Evolutionary conservation across 208 protist species (phyloP), one percentile per base, ranked within the genome.

Genomic region (Phytomonas francai): DNA sequence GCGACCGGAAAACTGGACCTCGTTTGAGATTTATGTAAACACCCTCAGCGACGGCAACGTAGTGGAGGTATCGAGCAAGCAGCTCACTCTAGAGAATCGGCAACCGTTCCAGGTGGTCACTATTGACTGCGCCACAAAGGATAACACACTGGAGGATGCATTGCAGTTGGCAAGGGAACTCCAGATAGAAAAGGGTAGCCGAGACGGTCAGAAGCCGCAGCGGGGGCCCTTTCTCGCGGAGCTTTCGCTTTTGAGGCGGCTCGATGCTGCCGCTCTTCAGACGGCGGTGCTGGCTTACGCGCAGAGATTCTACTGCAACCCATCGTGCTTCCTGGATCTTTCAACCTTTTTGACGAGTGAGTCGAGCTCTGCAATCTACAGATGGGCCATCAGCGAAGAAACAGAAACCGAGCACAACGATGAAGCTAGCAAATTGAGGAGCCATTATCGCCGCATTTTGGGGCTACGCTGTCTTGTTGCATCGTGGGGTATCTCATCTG

Each of bases 171-270:
- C 81, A 19, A 74, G 68, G 36, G 58, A 71, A 39, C 70, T 81
- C 63, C 76, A 83, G 68, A 58, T 19, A 22, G 39, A 59, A 27
- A 71, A 85, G 72, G 64, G 69, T 45, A 2, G 19, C 49, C 36
- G 69, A 62, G 68, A 81, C 27, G 67, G 74, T 14, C 67, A 71
- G 11, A 88, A 84, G 67, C 67, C 68, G 14, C 72, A 76, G 12
- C 85, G 89, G n/a, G 89, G 89, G 12, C 83, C 89, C 14, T 95
- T 84, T 60, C 74, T 95, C 34, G 89, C 89, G 16, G 84, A 91
- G 64, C 69, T 95, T 29, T 77, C 80, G 34, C 78, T 92, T 51
- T 78, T 91, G 27, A 72, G 71, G 51, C 79, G 65, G 28, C 71
- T 80, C 22, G 61, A 67, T 8, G 32, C 56, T 16, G 63, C 64